Evolutionary conservation across 495 filamentous ascomycete species (phyloP).

Genomic region (Oleoguttula mirabilis): DNA sequence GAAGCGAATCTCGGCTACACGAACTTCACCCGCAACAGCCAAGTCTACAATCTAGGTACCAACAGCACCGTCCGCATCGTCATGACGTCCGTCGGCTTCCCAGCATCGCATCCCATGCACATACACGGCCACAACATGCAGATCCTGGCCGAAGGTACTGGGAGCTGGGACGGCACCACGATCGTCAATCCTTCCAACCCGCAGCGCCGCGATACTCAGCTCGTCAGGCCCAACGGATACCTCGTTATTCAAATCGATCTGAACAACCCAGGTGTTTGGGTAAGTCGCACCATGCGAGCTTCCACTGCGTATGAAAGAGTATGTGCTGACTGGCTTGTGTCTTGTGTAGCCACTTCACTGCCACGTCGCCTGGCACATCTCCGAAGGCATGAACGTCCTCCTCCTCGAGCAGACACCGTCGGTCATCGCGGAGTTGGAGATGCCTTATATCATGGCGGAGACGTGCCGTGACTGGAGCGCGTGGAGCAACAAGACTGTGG

Average conservation of each 20-base stretch:
- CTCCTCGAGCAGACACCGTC: conserved; percentile 36
- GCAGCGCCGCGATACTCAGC: conserved; percentile 13
- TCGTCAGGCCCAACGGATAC: conserved; percentile 15
- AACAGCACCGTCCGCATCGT: conserved; percentile 21
- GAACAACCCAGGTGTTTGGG: conserved; percentile 22
- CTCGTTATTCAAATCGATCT: conserved; percentile 17
- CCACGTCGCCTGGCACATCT: conserved; percentile 38
- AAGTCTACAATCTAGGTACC: conserved; percentile 17
- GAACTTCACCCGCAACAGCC: conserved; percentile 13
- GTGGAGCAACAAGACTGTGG: conserved; percentile 35
- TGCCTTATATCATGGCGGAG: conserved; percentile 34
- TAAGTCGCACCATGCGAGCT: no score
- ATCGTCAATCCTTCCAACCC: conserved; percentile 18
- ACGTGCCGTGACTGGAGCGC: conserved; percentile 34
- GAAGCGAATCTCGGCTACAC: conserved; percentile 8
- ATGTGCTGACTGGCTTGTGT: no score
- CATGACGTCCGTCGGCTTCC: conserved; percentile 35
- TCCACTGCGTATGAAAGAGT: no score
- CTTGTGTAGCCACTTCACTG: no score
- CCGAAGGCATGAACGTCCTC: conserved; percentile 41
- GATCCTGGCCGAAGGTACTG: conserved; percentile 1
- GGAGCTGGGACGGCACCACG: conserved; percentile 16
- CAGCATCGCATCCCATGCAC: conserved; percentile 21
- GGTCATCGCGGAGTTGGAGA: conserved; percentile 25
- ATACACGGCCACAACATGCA: conserved; percentile 23